phyloP scores from a whole-genome alignment of 2,329 filamentous ascomycete genomes.

The Davidsoniella neocaledoniae region DNA sequence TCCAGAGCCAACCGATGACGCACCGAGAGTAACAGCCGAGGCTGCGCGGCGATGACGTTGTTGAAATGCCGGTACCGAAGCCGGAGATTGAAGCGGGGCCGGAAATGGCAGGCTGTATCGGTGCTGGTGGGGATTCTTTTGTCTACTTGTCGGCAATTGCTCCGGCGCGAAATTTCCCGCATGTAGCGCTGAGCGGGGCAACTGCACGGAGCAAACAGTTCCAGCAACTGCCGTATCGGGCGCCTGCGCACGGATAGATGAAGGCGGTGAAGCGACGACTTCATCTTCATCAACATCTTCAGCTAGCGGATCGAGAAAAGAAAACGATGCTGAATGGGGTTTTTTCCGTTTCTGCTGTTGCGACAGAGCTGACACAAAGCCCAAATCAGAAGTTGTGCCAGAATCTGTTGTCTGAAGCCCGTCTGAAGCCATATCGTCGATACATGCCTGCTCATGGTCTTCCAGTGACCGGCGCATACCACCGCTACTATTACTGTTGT shows the following conservation, averaged over 20 bases:
- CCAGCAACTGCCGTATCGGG: not conserved
- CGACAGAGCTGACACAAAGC: not conserved
- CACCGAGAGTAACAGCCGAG: constrained; percentile 10
- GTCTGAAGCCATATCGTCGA: no score
- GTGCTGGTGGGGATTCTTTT: no score
- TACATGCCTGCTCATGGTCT: no score
- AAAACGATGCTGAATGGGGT: not conserved
- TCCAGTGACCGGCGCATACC: no score
- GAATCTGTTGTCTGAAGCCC: no score
- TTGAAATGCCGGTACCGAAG: no score
- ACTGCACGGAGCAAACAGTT: constrained; percentile 45
- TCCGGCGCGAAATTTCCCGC: constrained; percentile 47
- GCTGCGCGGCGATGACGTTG: no score
- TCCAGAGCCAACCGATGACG: not conserved
- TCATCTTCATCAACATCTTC: not conserved
- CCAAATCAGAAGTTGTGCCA: not conserved
- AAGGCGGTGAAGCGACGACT: not conserved
- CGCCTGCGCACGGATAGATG: no score
- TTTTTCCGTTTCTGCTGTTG: not conserved
- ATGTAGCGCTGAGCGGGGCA: constrained; percentile 62
- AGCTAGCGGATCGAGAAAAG: not conserved
- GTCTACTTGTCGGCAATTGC: constrained; percentile 13
- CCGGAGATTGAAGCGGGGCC: no score
- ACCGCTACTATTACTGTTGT: no score
- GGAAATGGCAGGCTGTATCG: no score